Conservation (phyloP, 1,284 basidiomycete species). For the Rhodotorula sp. region DNA sequence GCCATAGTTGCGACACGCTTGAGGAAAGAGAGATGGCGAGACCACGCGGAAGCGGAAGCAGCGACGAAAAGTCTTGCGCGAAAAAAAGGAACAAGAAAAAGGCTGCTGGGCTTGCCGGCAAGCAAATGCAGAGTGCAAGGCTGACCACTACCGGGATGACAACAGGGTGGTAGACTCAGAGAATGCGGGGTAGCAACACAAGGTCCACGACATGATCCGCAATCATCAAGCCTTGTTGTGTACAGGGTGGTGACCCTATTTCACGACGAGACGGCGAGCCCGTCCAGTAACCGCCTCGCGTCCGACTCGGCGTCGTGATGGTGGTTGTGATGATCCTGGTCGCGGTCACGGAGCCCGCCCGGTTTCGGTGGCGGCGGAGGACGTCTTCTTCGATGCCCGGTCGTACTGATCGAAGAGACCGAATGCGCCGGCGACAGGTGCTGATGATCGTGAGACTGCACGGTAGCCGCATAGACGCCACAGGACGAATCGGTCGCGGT, state of each 20-base stretch:
- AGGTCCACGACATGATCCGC: no score
- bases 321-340: background rate
- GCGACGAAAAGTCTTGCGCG: background rate
- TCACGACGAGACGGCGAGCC: background rate
- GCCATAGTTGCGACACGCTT: background rate
- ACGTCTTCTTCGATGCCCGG: background rate
- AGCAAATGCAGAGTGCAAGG: no score
- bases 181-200: no score
- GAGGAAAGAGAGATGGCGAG: no score
- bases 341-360: background rate
- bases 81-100: background rate
- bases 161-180: no score
- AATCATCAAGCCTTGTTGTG: no score
- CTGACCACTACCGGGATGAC: no score
- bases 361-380: constrained; percentile 2
- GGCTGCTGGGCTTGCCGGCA: no score
- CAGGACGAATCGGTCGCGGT: no score
- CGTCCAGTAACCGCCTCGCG: background rate
- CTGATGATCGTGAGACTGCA: no score
- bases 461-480: no score
- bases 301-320: background rate
- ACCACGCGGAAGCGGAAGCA: background rate
- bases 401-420: background rate
- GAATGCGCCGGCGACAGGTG: background rate
- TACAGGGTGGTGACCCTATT: no score